Evolutionary conservation across 257 asterid species (phyloP), one percentile per base, ranked within the genome.

Genomic region (Petunia axillaris): DNA sequence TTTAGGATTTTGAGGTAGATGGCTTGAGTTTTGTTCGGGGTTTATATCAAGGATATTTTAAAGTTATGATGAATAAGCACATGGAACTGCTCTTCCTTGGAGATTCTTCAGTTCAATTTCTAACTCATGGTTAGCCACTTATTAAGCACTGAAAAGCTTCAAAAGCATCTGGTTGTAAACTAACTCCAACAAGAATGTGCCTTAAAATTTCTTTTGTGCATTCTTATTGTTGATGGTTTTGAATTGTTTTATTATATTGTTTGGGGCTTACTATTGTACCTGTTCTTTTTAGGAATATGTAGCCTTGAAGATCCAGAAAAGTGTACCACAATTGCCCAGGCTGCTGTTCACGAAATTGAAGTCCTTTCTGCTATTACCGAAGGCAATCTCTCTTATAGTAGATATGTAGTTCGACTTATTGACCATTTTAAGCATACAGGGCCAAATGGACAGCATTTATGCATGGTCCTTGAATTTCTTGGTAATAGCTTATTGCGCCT

Each of bases 401-500:
- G 89, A 83, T 96, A 73, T 66, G 95, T 92, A 76, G 97, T 96
- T 76, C 88, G 87, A 80, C 87, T 96, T 77, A 80, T 91, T 63
- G 98, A 96, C 83, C 98, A 94, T 87, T 96, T 94, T 79, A 96
- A 91, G 89, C 99, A 96, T 78, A 54, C 89, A 44, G 99, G 99
- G 82, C 99, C 99, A 44, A 96, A 96, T 77, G 98, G 99, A 71
- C 99, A 96, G 89, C 99, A 96, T 85, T 81, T 89, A 75, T 96
- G 99, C 91, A 96, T 96, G 99, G 99, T 89, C 79, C 89, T 96
- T 83, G 98, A 96, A 83, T 96, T 94, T 91, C 96, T 96, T 50
- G 99, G 99, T 54, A 98, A 96, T 85, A 96, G 92, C 89, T 88
- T 96, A 81, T 89, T 96, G 81, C 91, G 89, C 59, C 88, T 96